Conservation (phyloP, 2,329 filamentous ascomycete genomes). For the Trichoderma koningiopsis region DNA sequence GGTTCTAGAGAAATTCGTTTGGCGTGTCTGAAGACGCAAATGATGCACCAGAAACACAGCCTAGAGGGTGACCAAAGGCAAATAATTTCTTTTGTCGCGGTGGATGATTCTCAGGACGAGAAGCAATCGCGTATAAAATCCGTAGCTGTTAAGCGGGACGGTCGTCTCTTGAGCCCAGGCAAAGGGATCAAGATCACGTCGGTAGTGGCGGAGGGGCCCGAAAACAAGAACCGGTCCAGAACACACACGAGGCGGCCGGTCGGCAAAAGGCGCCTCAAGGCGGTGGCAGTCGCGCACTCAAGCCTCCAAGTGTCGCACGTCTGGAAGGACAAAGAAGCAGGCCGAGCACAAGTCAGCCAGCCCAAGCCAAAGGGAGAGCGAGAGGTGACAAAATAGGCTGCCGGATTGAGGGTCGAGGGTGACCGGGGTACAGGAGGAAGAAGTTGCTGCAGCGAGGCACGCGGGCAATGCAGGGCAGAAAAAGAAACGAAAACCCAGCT, state of each 20-base stretch:
- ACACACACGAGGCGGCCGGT: conserved; percentile 20
- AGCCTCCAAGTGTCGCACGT: conserved; percentile 19
- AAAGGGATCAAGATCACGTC: conserved; percentile 27
- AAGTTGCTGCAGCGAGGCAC: conserved; percentile 21
- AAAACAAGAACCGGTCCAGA: conserved; percentile 11
- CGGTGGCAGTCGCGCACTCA: conserved; percentile 22
- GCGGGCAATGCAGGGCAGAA: conserved; percentile 25
- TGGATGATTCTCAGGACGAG: conserved; percentile 1
- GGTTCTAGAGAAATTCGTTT: background rate
- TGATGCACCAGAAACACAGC: conserved; percentile 1
- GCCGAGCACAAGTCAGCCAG: conserved; percentile 16
- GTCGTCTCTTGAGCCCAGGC: conserved; percentile 26
- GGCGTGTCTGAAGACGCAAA: background rate
- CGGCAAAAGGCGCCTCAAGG: conserved; percentile 21
- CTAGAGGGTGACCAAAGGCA: background rate
- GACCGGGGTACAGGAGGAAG: conserved; percentile 20
- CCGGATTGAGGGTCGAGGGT: conserved; percentile 14
- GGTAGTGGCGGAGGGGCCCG: conserved; percentile 24
- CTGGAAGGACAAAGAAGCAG: conserved; percentile 17
- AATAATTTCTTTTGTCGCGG: background rate
- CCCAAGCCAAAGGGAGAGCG: conserved; percentile 1
- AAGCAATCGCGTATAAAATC: conserved; percentile 12
- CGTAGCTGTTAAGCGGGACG: conserved; percentile 24
- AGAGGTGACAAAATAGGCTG: conserved; percentile 21
- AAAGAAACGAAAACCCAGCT: conserved; percentile 20